Evolutionary conservation across 306 rosid species (phyloP), one percentile per base, ranked within the genome.

Genomic region (Citrullus colocynthis): DNA sequence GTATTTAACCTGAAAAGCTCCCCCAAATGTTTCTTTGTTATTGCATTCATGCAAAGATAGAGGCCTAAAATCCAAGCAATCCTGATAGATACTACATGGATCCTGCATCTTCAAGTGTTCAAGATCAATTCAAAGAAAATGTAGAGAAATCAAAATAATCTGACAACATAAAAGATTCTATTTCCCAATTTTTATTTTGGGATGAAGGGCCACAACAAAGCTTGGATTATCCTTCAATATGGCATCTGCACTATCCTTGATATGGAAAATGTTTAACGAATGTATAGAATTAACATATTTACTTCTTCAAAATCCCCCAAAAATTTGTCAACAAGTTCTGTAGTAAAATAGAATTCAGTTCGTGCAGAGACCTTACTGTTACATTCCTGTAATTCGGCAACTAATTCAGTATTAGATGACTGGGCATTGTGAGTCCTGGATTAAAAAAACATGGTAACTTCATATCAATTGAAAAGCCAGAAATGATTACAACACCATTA

Each of bases 401-500:
- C 71, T 57, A 63, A 44, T 83, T 56, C 82, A 55, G 56, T 77
- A 74, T 20, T 16, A 30, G 88, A 41, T 52, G 82, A 83, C 75
- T 56, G 86, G 18, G 56, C 16, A 9, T 24, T 62, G 54, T 78
- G 88, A 76, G 87, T 52, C 89, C 96, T 90, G 86, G 58, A 45
- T 21, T 21, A 61, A 59, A 61, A 42, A 51, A 70, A 65, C 21
- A 69, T n/a, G 49, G 2, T 28, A 20, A 44, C 7, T 16, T 41
- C 51, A 17, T 16, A 69, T 37, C 34, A 69, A 42, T 69, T 41
- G 21, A 32, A 64, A 30, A 30, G 11, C 71, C 20, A 66, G 17
- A 60, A 17, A 16, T 58, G 61, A 36, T 36, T 4, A 56, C 6
- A 66, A 34, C 28, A 36, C 30, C 39, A 36, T 0, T 44, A 44